Conservation (phyloP, 768 basidiomycete species). For the Phylloporus sp. region DNA sequence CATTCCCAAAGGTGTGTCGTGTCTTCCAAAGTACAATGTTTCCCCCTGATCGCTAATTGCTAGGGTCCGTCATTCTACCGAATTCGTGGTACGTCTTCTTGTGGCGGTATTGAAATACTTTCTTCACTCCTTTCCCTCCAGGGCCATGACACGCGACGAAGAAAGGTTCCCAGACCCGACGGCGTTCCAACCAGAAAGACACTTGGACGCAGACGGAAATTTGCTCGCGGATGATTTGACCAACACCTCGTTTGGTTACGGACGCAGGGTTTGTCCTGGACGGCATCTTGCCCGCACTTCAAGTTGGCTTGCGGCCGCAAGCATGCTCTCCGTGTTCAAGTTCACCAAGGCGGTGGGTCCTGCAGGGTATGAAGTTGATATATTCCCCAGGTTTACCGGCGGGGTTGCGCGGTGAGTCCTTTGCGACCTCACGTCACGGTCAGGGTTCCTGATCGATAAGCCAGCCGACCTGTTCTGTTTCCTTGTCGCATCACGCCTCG, state of each 20-base stretch:
- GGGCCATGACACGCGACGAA: conserved; percentile 24
- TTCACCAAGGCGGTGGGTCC: conserved; percentile 21
- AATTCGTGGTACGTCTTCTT: conserved; percentile 17
- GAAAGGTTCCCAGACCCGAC: conserved; percentile 27
- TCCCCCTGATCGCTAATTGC: background rate
- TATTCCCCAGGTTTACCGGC: conserved; percentile 17
- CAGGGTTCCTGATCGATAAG: background rate
- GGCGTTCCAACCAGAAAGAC: conserved; percentile 34
- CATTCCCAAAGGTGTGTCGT: conserved; percentile 46
- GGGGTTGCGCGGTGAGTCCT: conserved; percentile 16
- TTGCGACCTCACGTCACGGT: background rate
- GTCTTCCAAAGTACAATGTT: background rate
- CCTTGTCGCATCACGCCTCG: conserved; percentile 19
- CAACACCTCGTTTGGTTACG: conserved; percentile 32
- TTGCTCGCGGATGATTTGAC: conserved; percentile 19
- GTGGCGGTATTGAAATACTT: too few species aligned
- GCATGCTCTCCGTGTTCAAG: conserved; percentile 19
- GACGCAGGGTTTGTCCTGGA: conserved; percentile 25
- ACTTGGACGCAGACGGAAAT: conserved; percentile 21
- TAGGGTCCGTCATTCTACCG: conserved; percentile 21
- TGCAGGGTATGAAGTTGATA: conserved; percentile 20
- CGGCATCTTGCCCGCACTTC: conserved; percentile 16
- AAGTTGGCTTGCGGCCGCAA: conserved; percentile 17
- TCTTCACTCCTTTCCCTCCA: background rate
- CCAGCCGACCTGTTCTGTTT: conserved; percentile 16